These are phyloP conservation scores for Trametes hirsuta DNA, from an alignment of 1,284 basidiomycete species.

Conservation along the genomic window DNA sequence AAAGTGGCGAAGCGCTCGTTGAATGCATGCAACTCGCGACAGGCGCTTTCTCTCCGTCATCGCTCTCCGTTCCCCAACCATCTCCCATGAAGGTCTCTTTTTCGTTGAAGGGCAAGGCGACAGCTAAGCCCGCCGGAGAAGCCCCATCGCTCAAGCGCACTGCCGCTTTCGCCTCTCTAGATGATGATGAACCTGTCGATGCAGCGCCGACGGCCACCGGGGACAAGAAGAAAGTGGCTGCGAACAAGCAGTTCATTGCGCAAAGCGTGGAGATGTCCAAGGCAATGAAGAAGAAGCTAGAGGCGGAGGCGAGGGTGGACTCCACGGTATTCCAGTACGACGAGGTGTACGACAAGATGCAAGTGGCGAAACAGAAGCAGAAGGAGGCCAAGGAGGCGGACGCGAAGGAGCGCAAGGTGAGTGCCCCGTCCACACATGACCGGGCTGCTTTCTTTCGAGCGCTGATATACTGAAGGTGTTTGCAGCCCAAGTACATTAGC, in stretches of 20 bases:
- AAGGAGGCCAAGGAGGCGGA: constrained; percentile 78
- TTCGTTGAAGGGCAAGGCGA: constrained; percentile 58
- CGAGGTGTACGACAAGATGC: constrained; percentile 95
- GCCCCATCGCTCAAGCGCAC: constrained; percentile 63
- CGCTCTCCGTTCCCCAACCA: not conserved
- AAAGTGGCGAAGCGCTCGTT: not conserved
- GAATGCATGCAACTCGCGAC: not conserved
- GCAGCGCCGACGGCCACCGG: constrained; percentile 46
- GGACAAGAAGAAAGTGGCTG: constrained; percentile 40
- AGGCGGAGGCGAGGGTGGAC: constrained; percentile 82
- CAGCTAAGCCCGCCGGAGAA: constrained; percentile 45
- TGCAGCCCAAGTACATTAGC: constrained; percentile 92
- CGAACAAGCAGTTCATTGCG: constrained; percentile 58
- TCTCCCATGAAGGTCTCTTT: constrained; percentile 78
- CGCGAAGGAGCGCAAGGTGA: constrained; percentile 74
- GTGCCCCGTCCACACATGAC: constrained; percentile 25
- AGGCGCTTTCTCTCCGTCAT: constrained; percentile 9
- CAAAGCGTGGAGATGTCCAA: constrained; percentile 63
- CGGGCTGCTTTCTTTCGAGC: constrained; percentile 3
- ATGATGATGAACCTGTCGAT: constrained; percentile 65
- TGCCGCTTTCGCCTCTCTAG: constrained; percentile 60
- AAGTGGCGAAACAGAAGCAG: constrained; percentile 77
- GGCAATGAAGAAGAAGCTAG: constrained; percentile 64
- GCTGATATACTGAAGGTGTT: constrained; percentile 28
- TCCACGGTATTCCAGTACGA: constrained; percentile 94